Conservation (phyloP, 352 stramenopile genomes). For the Pythium aphanidermatum region DNA sequence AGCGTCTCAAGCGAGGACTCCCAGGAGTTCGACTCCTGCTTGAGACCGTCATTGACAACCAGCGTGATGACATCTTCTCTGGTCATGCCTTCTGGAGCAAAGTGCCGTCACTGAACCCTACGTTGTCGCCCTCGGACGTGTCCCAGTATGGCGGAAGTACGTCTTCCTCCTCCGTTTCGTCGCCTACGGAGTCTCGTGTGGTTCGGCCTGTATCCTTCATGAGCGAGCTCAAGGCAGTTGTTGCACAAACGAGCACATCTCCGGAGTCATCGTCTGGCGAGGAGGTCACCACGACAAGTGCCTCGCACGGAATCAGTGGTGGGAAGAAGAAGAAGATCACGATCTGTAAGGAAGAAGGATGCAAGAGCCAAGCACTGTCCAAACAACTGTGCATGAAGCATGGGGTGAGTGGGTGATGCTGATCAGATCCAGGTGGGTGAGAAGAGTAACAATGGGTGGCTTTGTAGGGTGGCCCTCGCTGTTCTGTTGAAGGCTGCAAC, state of each 20-base stretch:
- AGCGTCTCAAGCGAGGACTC: constrained; percentile 10
- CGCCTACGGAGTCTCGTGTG: background rate
- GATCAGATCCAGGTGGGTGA: background rate
- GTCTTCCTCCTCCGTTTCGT: background rate
- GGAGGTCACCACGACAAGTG: background rate
- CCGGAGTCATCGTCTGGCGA: background rate
- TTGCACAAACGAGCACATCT: background rate
- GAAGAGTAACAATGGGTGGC: background rate
- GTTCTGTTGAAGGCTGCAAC: constrained; percentile 11
- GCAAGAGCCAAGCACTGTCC: constrained; percentile 16
- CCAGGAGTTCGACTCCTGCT: constrained; percentile 12
- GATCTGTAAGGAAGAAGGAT: constrained; percentile 19
- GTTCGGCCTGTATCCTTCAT: constrained; percentile 6
- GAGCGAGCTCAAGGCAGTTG: background rate
- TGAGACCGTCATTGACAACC: constrained; percentile 15
- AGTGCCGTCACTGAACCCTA: constrained; percentile 13
- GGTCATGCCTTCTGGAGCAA: constrained; percentile 18
- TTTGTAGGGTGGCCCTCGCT: constrained; percentile 14
- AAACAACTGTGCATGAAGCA: constrained; percentile 21
- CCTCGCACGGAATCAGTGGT: background rate
- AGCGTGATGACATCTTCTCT: constrained; percentile 20
- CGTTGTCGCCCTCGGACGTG: constrained; percentile 4
- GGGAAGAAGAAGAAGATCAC: constrained; percentile 29
- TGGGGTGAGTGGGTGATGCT: constrained; percentile 8
- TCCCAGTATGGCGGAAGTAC: too few relatives aligned